Evolutionary conservation across 352 stramenopile species (phyloP), one percentile per base, ranked within the genome.

Genomic region (Pythium guiyangense): DNA sequence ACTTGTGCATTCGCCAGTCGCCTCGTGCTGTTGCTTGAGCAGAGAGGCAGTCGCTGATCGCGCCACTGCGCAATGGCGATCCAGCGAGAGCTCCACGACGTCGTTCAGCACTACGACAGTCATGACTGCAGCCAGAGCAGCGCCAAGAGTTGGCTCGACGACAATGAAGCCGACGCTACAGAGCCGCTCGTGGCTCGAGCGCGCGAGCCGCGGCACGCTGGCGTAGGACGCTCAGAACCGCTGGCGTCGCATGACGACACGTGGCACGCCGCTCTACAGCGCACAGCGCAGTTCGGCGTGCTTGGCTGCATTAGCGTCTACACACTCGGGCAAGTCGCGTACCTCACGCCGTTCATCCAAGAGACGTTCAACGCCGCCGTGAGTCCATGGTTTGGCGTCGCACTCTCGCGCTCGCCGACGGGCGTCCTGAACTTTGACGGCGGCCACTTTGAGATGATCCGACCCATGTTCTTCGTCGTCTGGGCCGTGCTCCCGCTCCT

Each of bases 381-480:
- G 43, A 59, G 60, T 54, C 58, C 69, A 26, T 77, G 69, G 26
- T 71, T 69, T 49, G 54, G 64, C 8, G 57, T 73, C 15, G 57
- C 69, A 15, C 39, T 69, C 17, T 46, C 22, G 20, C 39, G 37
- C 15, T 37, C 40, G 11, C n/a, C 45, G 3, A 15, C n/a, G 4
- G 59, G 62, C 4, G 64, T 63, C 11, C 52, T 63, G 39, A 55
- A 63, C 18, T 63, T 62, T 8, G 60, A 49, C 47, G 70, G 67
- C 4, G 60, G 59, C 4, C 72, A 84, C 54, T 69, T 69, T 20
- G 81, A 91, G 54, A 86, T 90, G 69, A 61, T 78, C 11, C 64
- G 63, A 8, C 64, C 73, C 8, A 77, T 64, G 11, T 88, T 82
- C 57, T 81, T 91, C 43, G 57, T 86, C 15, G 15, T 86, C 35